Evolutionary conservation across 345 rosid species (phyloP).

Genomic region (Erodium maritimum): DNA sequence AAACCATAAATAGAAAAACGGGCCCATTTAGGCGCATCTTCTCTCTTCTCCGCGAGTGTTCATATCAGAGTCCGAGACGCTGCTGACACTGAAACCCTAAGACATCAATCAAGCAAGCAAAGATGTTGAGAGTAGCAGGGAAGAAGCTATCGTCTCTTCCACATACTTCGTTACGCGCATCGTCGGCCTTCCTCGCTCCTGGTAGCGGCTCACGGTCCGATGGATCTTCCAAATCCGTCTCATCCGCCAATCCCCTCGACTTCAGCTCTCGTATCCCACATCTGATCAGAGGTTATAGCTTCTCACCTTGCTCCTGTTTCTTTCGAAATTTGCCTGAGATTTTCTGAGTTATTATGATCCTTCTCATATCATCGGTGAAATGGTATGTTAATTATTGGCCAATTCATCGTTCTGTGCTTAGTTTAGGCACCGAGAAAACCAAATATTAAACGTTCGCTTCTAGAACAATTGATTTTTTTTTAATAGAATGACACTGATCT

Average conservation of each 20-base stretch:
- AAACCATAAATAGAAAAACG: too few species aligned
- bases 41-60: too few species aligned
- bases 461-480: background rate
- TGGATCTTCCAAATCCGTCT: constrained; percentile 25
- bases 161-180: constrained; percentile 30
- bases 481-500: background rate
- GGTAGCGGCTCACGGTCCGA: constrained; percentile 3
- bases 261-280: constrained; percentile 17
- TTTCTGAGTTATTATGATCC: too few species aligned
- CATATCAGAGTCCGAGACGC: too few species aligned
- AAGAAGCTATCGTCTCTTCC: constrained; percentile 53
- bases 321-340: background rate
- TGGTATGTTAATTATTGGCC: background rate
- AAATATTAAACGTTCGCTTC: background rate
- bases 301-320: background rate
- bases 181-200: constrained; percentile 20
- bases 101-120: background rate
- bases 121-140: constrained; percentile 70
- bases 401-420: background rate
- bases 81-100: too few species aligned
- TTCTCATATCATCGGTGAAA: too few species aligned
- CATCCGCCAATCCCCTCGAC: constrained; percentile 15
- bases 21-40: too few species aligned
- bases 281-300: constrained; percentile 44
- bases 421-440: too few species aligned